Evolutionary conservation across 345 rosid genomes (phyloP), one percentile per base, ranked within the genome.

Genomic region (Corymbia maculata): DNA sequence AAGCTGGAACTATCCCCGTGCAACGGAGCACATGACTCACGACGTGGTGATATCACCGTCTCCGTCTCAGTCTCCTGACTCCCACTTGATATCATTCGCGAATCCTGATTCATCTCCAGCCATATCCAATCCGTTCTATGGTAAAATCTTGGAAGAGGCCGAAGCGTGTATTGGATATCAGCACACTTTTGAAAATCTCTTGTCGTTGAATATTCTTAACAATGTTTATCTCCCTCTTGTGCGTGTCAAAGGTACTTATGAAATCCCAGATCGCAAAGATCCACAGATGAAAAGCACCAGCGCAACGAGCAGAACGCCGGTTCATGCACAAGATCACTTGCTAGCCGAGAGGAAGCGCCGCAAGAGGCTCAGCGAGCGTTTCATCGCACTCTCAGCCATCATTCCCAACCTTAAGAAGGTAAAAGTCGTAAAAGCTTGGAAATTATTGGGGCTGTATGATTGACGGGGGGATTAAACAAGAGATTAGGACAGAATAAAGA

Each of bases 381-480:
- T 97, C 88, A 92, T 95, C 13, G 92, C 97, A 30, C 97, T 97
- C 45, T 93, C 98, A 3, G 92, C 96, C 53, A 89, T 97, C 51
- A 92, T 97, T 89, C 99, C 98, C 1, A 96, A 95, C 51, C 95
- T 97, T 10, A 96, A 96, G 84, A 97, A 96, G 97, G 95, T 95
- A 79, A 15, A 26, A 14, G 6, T 45, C 15, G 13, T 22, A 21
- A 44, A 6, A 5, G 7, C 13, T 45, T 5, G 16, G 44, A 52
- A 52, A 55, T 28, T 9, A 17, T n/a, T 0, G 13, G 12, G 45
- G 49, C 7, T 51, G 15, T 51, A 30, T 22, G 53, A 85, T 85
- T 5, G 36, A 49, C 22, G 45, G 64, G 64, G 17, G 87, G 45
- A 85, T 32, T 32, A 9, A 36, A 49, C 57, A 7, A 17, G 64